Evolutionary conservation across 1,284 basidiomycete genomes (phyloP), one percentile per base, ranked within the genome.

Genomic region (Microbotryum scabiosae): DNA sequence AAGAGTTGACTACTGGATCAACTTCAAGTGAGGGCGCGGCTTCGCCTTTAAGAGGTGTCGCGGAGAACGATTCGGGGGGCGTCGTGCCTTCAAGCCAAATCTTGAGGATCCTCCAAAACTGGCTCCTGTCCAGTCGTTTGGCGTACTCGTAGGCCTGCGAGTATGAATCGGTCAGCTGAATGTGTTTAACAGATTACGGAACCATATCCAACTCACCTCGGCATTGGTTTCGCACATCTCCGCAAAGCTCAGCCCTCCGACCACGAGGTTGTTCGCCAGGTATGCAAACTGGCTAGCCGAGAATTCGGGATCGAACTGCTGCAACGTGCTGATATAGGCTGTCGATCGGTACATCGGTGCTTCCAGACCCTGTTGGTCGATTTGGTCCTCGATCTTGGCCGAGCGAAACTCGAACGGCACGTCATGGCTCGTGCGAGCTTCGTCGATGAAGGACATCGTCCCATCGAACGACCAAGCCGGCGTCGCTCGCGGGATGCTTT

Each of bases 381-480:
- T 18, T 18, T 41, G 36, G 36, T 41, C 36, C 16, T 41, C 51
- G 30, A 26, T n/a, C 32, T 16, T 41, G 36, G 36, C 14, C 14
- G 36, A 41, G 36, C 36, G 36, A 12, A 12, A 41, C 36, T 41
- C 36, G 36, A 41, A 41, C 4, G 59, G 62, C 14, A 61, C 28
- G 18, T 59, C 64, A 26, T 56, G 26, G 12, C 28, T 18, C 5
- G 32, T 44, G 16, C 59, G 23, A 0, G 61, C 64, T 44, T 78
- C 78, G 63, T 78, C 77, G 64, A 78, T 75, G 48, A 78, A 76
- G 28, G 72, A 70, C 9, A 79, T 67, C 32, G 74, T 71, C 7
- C 76, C 77, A 58, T 76, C 87, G 66, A 47, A 10, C n/a, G 53
- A 62, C 67, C 67, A 68, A 0, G 53, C 36, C 1, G 62, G 18